Evolutionary conservation across 1,139 yeast species (phyloP).

Genomic region (Suzukiozyma palmioleophila): DNA sequence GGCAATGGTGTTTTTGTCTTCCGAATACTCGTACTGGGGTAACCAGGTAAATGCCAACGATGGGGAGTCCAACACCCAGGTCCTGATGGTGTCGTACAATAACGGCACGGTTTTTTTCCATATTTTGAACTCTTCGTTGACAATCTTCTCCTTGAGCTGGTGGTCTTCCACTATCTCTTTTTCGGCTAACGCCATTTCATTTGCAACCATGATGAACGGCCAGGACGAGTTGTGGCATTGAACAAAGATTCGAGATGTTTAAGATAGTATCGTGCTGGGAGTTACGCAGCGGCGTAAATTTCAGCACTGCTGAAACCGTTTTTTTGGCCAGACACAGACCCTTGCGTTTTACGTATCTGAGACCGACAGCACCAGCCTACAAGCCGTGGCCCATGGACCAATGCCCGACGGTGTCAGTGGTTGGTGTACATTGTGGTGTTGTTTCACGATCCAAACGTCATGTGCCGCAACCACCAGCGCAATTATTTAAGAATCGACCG

Average conservation of each 20-base stretch:
- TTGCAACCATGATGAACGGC: conserved; percentile 3
- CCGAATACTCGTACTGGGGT: conserved; percentile 30
- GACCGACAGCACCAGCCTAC: no score
- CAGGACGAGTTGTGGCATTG: background rate
- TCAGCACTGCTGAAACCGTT: background rate
- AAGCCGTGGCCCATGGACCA: no score
- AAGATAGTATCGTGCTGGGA: background rate
- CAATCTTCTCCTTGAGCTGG: conserved; percentile 47
- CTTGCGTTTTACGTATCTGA: no score
- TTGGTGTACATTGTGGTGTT: no score
- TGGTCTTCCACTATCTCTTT: conserved; percentile 37
- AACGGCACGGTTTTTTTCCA: conserved; percentile 97
- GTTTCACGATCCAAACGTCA: no score
- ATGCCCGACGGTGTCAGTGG: no score
- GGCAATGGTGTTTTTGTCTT: conserved; percentile 30
- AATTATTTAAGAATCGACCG: no score
- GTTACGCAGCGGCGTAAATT: background rate
- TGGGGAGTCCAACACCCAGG: conserved; percentile 65
- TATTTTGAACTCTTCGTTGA: conserved; percentile 74
- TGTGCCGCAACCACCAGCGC: no score
- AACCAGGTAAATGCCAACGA: conserved; percentile 49
- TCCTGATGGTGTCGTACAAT: conserved; percentile 72
- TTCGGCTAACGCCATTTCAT: conserved; percentile 21
- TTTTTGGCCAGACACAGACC: no score
- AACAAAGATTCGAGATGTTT: background rate